A percentile compares a stretch with the other conserved stretches of the same genome.
Evolutionary conservation across 345 rosid species (phyloP).

Genomic region (Triadica sebifera): DNA sequence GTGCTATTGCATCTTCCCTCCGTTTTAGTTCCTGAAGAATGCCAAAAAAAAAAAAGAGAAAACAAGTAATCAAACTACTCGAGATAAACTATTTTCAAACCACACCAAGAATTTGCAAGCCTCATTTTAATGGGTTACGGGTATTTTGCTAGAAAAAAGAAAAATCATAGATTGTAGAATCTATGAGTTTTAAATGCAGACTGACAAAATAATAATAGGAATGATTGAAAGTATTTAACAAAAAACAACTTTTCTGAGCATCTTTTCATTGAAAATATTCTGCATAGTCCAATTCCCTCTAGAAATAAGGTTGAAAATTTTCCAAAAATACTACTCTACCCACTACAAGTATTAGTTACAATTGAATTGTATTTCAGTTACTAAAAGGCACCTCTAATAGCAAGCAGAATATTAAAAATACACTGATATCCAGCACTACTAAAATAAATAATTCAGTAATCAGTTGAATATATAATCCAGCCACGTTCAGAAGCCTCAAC

Average conservation of each 20-base stretch:
- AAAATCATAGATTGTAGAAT: not conserved
- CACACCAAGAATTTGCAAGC: constrained; percentile 5
- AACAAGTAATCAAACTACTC: not conserved
- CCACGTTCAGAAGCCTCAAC: constrained; percentile 2
- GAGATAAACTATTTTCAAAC: constrained; percentile 8
- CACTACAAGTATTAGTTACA: not conserved
- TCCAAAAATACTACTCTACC: not conserved
- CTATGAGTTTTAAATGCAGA: not conserved
- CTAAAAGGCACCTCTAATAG: not conserved
- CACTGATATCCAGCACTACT: too few relatives aligned
- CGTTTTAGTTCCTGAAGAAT: constrained; percentile 72
- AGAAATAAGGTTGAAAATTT: not conserved
- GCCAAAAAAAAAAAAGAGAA: constrained; percentile 4
- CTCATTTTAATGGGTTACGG: not conserved
- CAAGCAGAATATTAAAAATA: not conserved
- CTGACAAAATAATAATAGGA: too few relatives aligned
- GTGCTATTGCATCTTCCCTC: constrained; percentile 78
- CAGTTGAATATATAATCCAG: not conserved
- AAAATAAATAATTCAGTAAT: not conserved
- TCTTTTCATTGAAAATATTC: not conserved
- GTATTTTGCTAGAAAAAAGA: not conserved
- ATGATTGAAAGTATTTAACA: too few relatives aligned
- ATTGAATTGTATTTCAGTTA: not conserved
- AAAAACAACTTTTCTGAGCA: too few relatives aligned
- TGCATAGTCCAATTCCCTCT: not conserved